Evolutionary conservation across 306 rosid genomes (phyloP).

Genomic region (Begonia fuchsioides): DNA sequence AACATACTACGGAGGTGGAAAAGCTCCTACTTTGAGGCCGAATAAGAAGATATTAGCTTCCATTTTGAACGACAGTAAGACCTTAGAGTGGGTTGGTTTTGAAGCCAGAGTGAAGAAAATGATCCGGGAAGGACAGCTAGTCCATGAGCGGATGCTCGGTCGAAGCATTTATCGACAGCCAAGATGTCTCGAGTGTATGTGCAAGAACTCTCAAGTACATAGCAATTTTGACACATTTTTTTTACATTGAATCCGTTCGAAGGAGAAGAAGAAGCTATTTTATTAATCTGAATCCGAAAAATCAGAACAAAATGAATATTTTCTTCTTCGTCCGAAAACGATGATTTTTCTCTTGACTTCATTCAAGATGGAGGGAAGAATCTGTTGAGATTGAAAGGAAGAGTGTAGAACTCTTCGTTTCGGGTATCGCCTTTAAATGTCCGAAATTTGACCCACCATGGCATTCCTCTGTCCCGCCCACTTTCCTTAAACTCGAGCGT

Average conservation of each 20-base stretch:
- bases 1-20: slow-evolving; percentile 57
- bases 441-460: slow-evolving; percentile 95
- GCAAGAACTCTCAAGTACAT: slow-evolving; percentile 23
- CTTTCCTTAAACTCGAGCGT: slow-evolving; percentile 84
- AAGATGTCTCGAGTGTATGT: slow-evolving; percentile 69
- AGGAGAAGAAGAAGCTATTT: slow-evolving; percentile 6
- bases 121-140: slow-evolving; percentile 70
- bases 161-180: slow-evolving; percentile 83
- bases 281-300: slow-evolving; percentile 25
- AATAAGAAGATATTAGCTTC: slow-evolving; percentile 82
- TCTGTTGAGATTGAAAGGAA: slow-evolving; percentile 92
- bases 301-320: too few relatives aligned
- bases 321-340: slow-evolving; percentile 33
- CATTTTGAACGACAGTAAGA: slow-evolving; percentile 45
- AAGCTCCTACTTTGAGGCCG: slow-evolving; percentile 70
- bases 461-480: slow-evolving; percentile 93
- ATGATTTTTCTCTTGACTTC: slow-evolving; percentile 40
- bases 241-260: too few relatives aligned
- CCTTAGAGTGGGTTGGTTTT: slow-evolving; percentile 53
- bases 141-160: slow-evolving; percentile 41
- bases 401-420: slow-evolving; percentile 94
- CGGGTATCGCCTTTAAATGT: slow-evolving; percentile 76
- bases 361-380: slow-evolving; percentile 85
- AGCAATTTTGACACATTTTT: background rate
- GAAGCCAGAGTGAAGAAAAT: slow-evolving; percentile 68